Evolutionary conservation across 2,329 filamentous ascomycete genomes (phyloP), one percentile per base, ranked within the genome.

Genomic region (Claviceps humidiphila): DNA sequence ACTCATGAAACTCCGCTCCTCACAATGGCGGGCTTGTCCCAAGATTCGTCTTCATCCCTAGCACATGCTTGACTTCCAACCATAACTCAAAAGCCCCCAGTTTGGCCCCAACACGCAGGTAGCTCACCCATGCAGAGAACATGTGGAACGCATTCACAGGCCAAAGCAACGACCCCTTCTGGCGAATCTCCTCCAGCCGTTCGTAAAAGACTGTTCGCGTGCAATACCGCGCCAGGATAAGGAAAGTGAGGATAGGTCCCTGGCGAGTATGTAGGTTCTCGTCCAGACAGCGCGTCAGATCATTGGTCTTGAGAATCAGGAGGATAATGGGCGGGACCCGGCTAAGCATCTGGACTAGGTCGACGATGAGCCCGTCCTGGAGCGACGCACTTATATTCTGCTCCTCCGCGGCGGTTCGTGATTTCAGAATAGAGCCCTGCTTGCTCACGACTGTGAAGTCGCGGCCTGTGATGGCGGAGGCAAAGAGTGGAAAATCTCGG

Each of bases 281-380:
- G 65, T 98, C 93, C 17, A 98, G 77, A 60, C 85, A 93, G 57
- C 93, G 82, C 16, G 93, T 98, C 41, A 98, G 73, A 69, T 98
- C 93, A 66, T 98, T 98, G 2, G 93, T 98, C 72, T 98, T 98
- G 56, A 98, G 76, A 58, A 98, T 97, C 30, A 98, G 74, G 13
- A 98, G 76, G 51, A 98, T 95, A 58, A 98, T 88, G 45, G 89
- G 76, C 0, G 93, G 93, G 6, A 98, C 90, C 60, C 88, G 81
- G 47, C 89, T 88, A 5, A 98, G 79, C 58, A 98, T 74, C 58
- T 90, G 84, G 7, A 98, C 88, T 6, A 98, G 75, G 61, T 96
- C 85, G 55, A 87, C 86, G 40, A 98, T 75, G 65, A 98, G 79
- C 9, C 91, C 91, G 52, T 96, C 89, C 47, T 89, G 86, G 54